Evolutionary conservation across 257 asterid species (phyloP), one percentile per base, ranked within the genome.

Genomic region (Gentiana macrophylla): DNA sequence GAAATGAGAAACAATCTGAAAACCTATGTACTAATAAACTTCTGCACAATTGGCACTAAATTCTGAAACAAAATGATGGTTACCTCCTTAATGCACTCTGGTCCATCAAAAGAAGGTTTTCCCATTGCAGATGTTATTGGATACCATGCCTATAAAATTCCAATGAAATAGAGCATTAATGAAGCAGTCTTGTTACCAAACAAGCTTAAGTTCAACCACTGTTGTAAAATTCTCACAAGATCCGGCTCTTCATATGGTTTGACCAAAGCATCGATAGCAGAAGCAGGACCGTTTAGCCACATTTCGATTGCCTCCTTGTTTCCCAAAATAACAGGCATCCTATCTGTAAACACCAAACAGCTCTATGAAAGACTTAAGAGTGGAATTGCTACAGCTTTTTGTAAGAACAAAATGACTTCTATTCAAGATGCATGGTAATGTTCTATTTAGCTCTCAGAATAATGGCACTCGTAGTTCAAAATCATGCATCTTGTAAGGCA

Each of bases 311-410:
- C 77, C 65, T 78, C 90, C 77, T 81, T 77, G 86, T 73, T 67
- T 45, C 94, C 94, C 74, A 87, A 68, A 63, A 88, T 81, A 55
- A 87, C 98, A 59, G 98, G 98, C 98, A 87, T 91, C 90, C 96
- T 79, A 61, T 60, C 46, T 41, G 8, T 41, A 10, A 41, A 41
- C 8, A 41, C 5, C 46, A 41, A 41, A 41, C 9, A 4, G 0
- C 11, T 2, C 46, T 41, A 5, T 6, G 46, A 41, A 2, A 41
- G 9, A 7, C 46, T 8, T 38, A 38, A 24, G 5, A 38, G 3
- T 1, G 1, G 45, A 38, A 38, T 5, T 38, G 11, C 46, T 41
- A 41, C 5, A 41, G 9, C 46, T 41, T 5, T 41, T 5, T 41
- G 46, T 5, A 41, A 41, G 46, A 41, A 41, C 8, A 24, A 24